Percentiles rank a stretch among this genome's conserved stretches.
These are phyloP conservation scores for Aspergillus brunneoviolaceus DNA, from an alignment of 2,329 filamentous ascomycete species.

Conservation along the genomic window DNA sequence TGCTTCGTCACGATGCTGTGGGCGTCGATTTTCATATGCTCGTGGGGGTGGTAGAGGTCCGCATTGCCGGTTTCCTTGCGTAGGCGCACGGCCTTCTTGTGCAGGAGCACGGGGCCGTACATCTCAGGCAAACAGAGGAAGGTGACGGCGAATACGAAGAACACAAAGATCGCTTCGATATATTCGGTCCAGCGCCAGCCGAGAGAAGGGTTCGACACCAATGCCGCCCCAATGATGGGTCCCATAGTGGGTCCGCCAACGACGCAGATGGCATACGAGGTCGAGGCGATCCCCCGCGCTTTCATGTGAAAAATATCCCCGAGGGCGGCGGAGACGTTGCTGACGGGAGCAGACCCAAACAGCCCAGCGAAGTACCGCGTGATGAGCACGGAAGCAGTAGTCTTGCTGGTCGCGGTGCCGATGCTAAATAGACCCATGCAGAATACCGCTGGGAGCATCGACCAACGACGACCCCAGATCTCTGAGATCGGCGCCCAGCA, in stretches of 20 bases:
- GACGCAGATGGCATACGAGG: slow-evolving; percentile 43
- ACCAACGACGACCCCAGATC: slow-evolving; percentile 46
- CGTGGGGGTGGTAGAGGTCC: slow-evolving; percentile 48
- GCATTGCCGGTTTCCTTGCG: slow-evolving; percentile 43
- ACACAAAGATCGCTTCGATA: slow-evolving; percentile 43
- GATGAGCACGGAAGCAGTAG: slow-evolving; percentile 38
- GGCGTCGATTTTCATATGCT: slow-evolving; percentile 42
- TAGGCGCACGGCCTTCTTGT: slow-evolving; percentile 38
- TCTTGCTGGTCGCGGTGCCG: slow-evolving; percentile 43
- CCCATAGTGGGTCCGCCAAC: slow-evolving; percentile 43
- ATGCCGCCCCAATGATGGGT: slow-evolving; percentile 43
- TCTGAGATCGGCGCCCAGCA: slow-evolving; percentile 47
- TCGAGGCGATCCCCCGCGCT: slow-evolving; percentile 40
- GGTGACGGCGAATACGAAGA: slow-evolving; percentile 24
- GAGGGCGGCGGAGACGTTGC: slow-evolving; percentile 45
- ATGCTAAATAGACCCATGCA: slow-evolving; percentile 49
- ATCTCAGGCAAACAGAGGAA: slow-evolving; percentile 41
- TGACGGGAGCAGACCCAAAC: slow-evolving; percentile 46
- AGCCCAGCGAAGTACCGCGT: slow-evolving; percentile 48
- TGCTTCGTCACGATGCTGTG: slow-evolving; percentile 35
- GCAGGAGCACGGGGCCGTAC: slow-evolving; percentile 42
- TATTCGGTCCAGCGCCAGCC: slow-evolving; percentile 39
- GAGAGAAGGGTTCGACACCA: slow-evolving; percentile 29
- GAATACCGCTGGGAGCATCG: slow-evolving; percentile 46
- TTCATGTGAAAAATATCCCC: slow-evolving; percentile 45